Evolutionary conservation across 2,329 filamentous ascomycete genomes (phyloP).

Genomic region (Chaetomium sp.): DNA sequence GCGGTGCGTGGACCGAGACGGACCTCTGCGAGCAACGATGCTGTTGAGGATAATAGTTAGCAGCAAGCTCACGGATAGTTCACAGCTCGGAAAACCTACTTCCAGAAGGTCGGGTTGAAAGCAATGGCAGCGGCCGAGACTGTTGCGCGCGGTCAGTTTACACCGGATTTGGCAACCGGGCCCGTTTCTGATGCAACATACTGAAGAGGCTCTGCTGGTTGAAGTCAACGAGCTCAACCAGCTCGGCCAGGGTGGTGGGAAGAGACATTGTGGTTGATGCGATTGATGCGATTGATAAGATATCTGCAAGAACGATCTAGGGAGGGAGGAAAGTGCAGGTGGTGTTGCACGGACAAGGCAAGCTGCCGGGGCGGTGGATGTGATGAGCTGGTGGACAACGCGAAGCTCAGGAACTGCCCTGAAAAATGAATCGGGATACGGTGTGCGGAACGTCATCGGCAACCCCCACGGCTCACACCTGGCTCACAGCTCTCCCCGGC

Average conservation of each 20-base stretch:
- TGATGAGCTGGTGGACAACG: not conserved
- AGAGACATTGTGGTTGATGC: conserved; percentile 42
- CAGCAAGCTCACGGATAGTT: conserved; percentile 12
- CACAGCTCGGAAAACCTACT: conserved; percentile 62
- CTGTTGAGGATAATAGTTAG: conserved; percentile 52
- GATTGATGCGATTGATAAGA: conserved; percentile 1
- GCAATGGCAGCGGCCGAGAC: conserved; percentile 80
- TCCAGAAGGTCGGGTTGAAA: conserved; percentile 99
- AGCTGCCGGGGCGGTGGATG: not conserved
- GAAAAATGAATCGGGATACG: conserved; percentile 21
- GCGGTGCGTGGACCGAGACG: conserved; percentile 36
- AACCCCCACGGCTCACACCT: not conserved
- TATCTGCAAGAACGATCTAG: not conserved
- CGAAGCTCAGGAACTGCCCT: conserved; percentile 6
- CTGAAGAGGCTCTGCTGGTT: conserved; percentile 65
- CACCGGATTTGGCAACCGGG: conserved; percentile 13
- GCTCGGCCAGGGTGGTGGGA: conserved; percentile 39
- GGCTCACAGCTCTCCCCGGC: not conserved
- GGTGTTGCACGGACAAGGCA: conserved; percentile 12
- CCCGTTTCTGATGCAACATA: conserved; percentile 46
- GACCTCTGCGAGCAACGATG: conserved; percentile 81
- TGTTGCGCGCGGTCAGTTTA: conserved; percentile 43
- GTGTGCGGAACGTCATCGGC: conserved; percentile 25
- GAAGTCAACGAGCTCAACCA: conserved; percentile 59
- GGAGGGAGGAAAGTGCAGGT: not conserved